These are phyloP conservation scores for Phytophthora boehmeriae DNA, from an alignment of 352 stramenopile species.

Conservation along the genomic window DNA sequence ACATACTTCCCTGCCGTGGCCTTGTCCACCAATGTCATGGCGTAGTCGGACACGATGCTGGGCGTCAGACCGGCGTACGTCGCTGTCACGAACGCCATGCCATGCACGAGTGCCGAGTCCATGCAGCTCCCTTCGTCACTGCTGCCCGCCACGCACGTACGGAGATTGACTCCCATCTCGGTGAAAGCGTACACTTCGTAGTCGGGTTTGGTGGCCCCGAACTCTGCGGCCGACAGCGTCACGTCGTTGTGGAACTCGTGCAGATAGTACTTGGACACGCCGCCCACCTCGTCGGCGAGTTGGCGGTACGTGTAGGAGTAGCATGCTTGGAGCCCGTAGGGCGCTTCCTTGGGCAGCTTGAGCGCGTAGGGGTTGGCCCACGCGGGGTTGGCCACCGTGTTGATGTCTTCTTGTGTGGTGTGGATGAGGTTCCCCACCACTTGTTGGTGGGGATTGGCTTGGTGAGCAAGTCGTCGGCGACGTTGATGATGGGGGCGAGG, in stretches of 20 bases:
- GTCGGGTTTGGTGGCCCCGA: slow-evolving; percentile 36
- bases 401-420: slow-evolving; percentile 43
- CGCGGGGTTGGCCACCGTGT: slow-evolving; percentile 43
- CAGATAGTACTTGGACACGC: slow-evolving; percentile 51
- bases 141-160: slow-evolving; percentile 37
- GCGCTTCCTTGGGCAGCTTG: slow-evolving; percentile 38
- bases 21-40: slow-evolving; percentile 44
- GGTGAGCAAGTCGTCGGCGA: slow-evolving; percentile 26
- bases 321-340: slow-evolving; percentile 47
- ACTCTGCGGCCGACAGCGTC: slow-evolving; percentile 53
- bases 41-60: slow-evolving; percentile 40
- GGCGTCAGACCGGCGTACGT: slow-evolving; percentile 51
- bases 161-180: slow-evolving; percentile 54
- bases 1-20: slow-evolving; percentile 44
- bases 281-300: slow-evolving; percentile 40
- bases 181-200: slow-evolving; percentile 61
- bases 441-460: slow-evolving; percentile 65
- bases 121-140: slow-evolving; percentile 32
- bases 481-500: slow-evolving; percentile 48
- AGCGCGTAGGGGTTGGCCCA: slow-evolving; percentile 68
- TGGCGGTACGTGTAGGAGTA: slow-evolving; percentile 56
- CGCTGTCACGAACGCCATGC: slow-evolving; percentile 60
- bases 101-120: slow-evolving; percentile 45
- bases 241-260: slow-evolving; percentile 61
- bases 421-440: slow-evolving; percentile 76